Evolutionary conservation across 129 eudicot species (phyloP).

Genomic region (Helichrysum umbraculigerum): DNA sequence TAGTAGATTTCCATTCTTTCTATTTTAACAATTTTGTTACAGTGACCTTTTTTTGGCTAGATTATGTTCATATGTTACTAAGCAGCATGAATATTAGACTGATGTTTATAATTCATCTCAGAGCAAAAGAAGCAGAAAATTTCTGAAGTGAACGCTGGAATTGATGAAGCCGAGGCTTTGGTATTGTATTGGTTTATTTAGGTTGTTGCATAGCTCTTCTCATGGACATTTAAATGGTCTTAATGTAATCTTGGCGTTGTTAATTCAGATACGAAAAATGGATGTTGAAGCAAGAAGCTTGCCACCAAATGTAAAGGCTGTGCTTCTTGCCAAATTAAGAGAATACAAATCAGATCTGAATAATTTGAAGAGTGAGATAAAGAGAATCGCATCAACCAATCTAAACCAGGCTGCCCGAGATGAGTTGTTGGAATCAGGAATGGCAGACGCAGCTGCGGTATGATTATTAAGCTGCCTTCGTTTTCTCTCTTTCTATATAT

Average conservation of each 20-base stretch:
- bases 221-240: neutral
- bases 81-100: neutral
- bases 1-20: neutral
- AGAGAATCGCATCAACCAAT: constrained; percentile 55
- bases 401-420: constrained; percentile 71
- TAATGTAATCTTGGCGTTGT: constrained; percentile 8
- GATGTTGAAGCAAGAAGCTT: constrained; percentile 77
- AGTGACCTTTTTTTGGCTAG: neutral
- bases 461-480: constrained; percentile 12
- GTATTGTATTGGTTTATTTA: constrained; percentile 29
- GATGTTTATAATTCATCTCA: constrained; percentile 36
- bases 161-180: constrained; percentile 68
- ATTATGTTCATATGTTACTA: constrained; percentile 4
- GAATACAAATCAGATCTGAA: constrained; percentile 73
- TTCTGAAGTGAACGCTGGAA: constrained; percentile 54
- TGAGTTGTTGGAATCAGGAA: constrained; percentile 65
- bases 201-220: constrained; percentile 3
- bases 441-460: constrained; percentile 62
- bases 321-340: constrained; percentile 70
- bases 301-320: constrained; percentile 67
- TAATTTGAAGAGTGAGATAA: constrained; percentile 66
- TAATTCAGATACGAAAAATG: constrained; percentile 66
- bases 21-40: neutral
- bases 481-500: neutral
- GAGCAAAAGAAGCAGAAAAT: constrained; percentile 71